Base-by-base conservation (phyloP, 2,329 filamentous ascomycete genomes). In the Sporothrix mexicana region DNA sequence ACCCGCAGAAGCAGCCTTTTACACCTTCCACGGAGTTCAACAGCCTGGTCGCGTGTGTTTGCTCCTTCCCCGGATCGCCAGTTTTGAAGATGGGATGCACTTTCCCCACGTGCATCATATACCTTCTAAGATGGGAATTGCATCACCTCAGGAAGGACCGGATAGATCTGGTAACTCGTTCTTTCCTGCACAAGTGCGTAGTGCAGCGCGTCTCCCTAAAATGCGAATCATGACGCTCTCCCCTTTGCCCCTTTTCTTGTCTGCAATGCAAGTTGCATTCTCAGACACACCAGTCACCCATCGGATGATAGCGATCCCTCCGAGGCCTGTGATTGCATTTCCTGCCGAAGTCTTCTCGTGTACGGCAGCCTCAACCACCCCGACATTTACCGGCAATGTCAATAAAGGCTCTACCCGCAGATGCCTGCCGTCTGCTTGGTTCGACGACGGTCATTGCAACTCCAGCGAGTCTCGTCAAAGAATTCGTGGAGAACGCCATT, bases 401-500 rank as follows among this genome's bases (percentile, higher is more conserved):
- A 55, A 89, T 91, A 72, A 78, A 79, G 72, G 78, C 83, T 25
- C 82, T 91, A 8, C 82, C 88, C 1, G 77, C 82, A 51, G 80
- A 83, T 2, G 85, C 87, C 15, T 82, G 86, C 25, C 85, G 86
- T 64, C 85, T 88, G 12, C 83, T 95, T 7, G 87, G 89, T 49
- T 89, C 91, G 8, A 84, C 88, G 2, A 84, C 90, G 76, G 84
- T 86, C 62, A 85, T 94, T 68, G 84, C 86, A 5, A 87, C 88
- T 8, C 86, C 92, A 0, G 81, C 84, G 13, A 86, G 87, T 12
- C 82, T 93, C 2, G 87, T 94, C 76, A 95, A 95, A 78, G 93
- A 95, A 80, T 88, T 95, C 3, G 80, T 95, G 45, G 93, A 95
- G 77, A 95, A 95, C 79, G 86, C 92, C 59, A 85, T 95, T 23